phyloP scores from a whole-genome alignment of 164 flowering plant genomes.

The Warburgia ugandensis region DNA sequence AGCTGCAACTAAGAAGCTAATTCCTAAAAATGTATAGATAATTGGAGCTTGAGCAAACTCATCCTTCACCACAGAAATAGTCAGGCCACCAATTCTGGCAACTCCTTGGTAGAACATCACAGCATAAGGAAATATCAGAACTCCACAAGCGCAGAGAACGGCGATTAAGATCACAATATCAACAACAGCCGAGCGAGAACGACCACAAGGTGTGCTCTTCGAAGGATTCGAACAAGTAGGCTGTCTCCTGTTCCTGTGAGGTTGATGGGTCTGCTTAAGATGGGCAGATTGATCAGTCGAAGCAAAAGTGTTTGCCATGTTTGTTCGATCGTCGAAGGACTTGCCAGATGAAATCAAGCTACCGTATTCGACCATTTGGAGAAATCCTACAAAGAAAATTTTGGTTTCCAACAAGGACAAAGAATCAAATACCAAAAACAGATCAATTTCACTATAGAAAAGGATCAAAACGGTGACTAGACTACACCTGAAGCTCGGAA shows the following conservation, averaged over 20 bases:
- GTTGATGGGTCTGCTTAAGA: slow-evolving; percentile 14
- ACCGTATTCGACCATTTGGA: slow-evolving; percentile 20
- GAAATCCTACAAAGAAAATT: slow-evolving; percentile 6
- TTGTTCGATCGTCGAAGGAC: slow-evolving; percentile 3
- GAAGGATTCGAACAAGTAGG: slow-evolving; percentile 23
- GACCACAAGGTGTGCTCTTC: slow-evolving; percentile 37
- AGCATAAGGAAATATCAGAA: slow-evolving; percentile 54
- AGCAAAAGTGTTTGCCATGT: slow-evolving; percentile 18
- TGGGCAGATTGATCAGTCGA: slow-evolving; percentile 9
- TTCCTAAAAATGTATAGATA: slow-evolving; percentile 47
- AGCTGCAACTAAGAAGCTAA: slow-evolving; percentile 38
- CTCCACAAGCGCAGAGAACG: slow-evolving; percentile 61
- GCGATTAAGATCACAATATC: slow-evolving; percentile 69
- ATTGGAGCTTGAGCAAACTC: slow-evolving; percentile 51
- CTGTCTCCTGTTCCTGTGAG: slow-evolving; percentile 23
- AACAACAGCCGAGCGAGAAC: slow-evolving; percentile 47
- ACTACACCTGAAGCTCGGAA: too few relatives aligned
- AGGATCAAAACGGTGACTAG: too few relatives aligned
- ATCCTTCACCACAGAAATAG: slow-evolving; percentile 25
- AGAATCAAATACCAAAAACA: too few relatives aligned
- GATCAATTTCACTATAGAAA: not conserved
- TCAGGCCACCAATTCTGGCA: slow-evolving; percentile 21
- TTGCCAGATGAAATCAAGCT: slow-evolving; percentile 11
- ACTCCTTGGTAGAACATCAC: slow-evolving; percentile 19
- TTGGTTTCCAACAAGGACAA: not conserved